A percentile compares a stretch with the other conserved stretches of the same genome.
Conservation (phyloP, 1,139 yeast genomes). For the Candida mesenterica region DNA sequence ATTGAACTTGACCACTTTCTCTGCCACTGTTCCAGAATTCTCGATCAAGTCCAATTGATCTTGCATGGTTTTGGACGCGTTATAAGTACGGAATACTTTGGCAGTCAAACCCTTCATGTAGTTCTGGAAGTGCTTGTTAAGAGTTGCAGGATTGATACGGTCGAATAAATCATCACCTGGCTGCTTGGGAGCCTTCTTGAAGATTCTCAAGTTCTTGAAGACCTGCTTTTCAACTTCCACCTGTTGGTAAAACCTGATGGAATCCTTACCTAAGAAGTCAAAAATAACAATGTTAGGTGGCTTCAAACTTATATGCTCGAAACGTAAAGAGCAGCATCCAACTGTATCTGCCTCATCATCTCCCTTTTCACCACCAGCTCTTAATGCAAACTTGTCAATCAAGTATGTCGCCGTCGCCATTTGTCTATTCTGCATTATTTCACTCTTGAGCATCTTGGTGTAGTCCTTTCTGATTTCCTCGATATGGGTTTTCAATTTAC, state of each 20-base stretch:
- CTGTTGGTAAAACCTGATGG: conserved; percentile 88
- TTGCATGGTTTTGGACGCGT: conserved; percentile 96
- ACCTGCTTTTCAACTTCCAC: conserved; percentile 89
- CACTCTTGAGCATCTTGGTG: conserved; percentile 64
- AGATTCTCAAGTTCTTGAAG: conserved; percentile 80
- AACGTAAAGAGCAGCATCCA: conserved; percentile 93
- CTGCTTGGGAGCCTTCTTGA: conserved; percentile 82
- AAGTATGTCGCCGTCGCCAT: conserved; percentile 92
- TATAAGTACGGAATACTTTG: conserved; percentile 95
- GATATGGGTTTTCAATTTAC: conserved; percentile 74
- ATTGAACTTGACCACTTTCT: conserved; percentile 82
- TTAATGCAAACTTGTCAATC: conserved; percentile 89
- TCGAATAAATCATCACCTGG: conserved; percentile 94
- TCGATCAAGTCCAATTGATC: conserved; percentile 82
- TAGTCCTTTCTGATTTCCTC: conserved; percentile 76
- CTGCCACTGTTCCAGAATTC: conserved; percentile 83
- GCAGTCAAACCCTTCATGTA: conserved; percentile 95
- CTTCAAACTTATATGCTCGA: conserved; percentile 79
- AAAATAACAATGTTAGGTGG: conserved; percentile 89
- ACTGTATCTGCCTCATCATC: conserved; percentile 98
- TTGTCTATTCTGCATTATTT: conserved; percentile 82
- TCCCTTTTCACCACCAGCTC: conserved; percentile 98
- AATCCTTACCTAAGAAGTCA: conserved; percentile 95
- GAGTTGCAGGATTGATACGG: conserved; percentile 75
- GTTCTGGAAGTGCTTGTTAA: conserved; percentile 83